Evolutionary conservation across 495 filamentous ascomycete species (phyloP), one percentile per base, ranked within the genome.

Genomic region (Xylaria curta): DNA sequence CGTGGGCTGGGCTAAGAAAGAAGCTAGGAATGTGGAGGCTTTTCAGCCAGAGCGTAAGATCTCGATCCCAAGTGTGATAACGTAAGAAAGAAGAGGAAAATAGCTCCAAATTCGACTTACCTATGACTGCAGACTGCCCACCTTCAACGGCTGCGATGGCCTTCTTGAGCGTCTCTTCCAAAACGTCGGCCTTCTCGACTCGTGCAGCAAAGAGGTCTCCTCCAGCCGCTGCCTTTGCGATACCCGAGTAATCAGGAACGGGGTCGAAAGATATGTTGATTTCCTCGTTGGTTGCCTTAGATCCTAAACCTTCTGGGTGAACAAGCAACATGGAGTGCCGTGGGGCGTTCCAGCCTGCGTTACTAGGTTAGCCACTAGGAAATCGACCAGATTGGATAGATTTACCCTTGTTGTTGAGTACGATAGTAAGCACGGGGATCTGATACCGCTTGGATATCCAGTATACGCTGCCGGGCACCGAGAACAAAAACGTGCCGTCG

Each of bases 401-500:
- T 82, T 75, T 74, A 89, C 89, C 94, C 81, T 96, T 92, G 80
- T 98, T 98, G 79, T 97, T 98, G 67, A 98, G 80, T 3, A 98
- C 92, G 70, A 98, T 94, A 0, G 94, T 97, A 70, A 98, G 81
- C 19, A 97, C 86, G 0, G 95, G 95, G 64, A 97, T 95, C 26
- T 90, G 88, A 79, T 98, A 98, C 19, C 95, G 88, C 74, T 89
- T 86, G 3, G 90, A 83, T 68, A 98, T 95, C 95, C 95, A 98
- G 82, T 97, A 97, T 24, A 98, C 94, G 28, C 89, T 92, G 0
- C 93, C 93, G 0, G 95, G 95, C 0, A 98, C 91, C 28, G 89
- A 89, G 79, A 98, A 98, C 5, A 98, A 85, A 80, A 89, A 98
- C 0, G 94, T 96, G 13, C 95, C 95, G 68, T 98, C 95, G 21